These are phyloP conservation scores for Cordyceps militaris DNA, from an alignment of 2,329 filamentous ascomycete species.

Conservation along the genomic window DNA sequence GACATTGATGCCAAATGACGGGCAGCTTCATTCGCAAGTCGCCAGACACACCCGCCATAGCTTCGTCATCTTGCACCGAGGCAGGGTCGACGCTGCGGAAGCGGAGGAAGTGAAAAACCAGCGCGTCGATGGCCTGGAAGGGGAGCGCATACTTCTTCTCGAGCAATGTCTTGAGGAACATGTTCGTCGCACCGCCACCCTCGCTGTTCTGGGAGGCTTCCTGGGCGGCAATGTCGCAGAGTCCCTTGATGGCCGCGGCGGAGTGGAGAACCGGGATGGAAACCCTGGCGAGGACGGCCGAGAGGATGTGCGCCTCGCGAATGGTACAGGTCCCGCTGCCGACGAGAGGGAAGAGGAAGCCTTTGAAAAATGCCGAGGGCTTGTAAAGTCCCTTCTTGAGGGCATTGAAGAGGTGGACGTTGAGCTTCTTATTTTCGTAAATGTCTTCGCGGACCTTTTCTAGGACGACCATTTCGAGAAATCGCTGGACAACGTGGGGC, in stretches of 20 bases:
- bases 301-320: slow-evolving; percentile 86
- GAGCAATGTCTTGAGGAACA: slow-evolving; percentile 86
- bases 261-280: slow-evolving; percentile 89
- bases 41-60: slow-evolving; percentile 42
- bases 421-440: slow-evolving; percentile 86
- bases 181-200: slow-evolving; percentile 84
- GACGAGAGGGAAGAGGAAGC: slow-evolving; percentile 85
- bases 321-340: slow-evolving; percentile 81
- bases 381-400: slow-evolving; percentile 92
- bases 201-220: slow-evolving; percentile 78
- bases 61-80: slow-evolving; percentile 44
- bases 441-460: slow-evolving; percentile 92
- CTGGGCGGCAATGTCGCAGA: slow-evolving; percentile 91
- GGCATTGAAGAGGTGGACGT: slow-evolving; percentile 87
- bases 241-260: slow-evolving; percentile 79
- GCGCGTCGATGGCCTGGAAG: slow-evolving; percentile 85
- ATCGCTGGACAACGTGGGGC: slow-evolving; percentile 71
- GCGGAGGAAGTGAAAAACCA: slow-evolving; percentile 94
- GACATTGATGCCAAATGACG: slow-evolving; percentile 92
- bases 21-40: slow-evolving; percentile 62
- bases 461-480: slow-evolving; percentile 79
- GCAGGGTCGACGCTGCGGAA: slow-evolving; percentile 67
- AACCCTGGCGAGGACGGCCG: slow-evolving; percentile 74
- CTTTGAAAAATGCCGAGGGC: slow-evolving; percentile 94
- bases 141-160: slow-evolving; percentile 97